Evolutionary conservation across 345 rosid genomes (phyloP).

Genomic region (Citrus australasica): DNA sequence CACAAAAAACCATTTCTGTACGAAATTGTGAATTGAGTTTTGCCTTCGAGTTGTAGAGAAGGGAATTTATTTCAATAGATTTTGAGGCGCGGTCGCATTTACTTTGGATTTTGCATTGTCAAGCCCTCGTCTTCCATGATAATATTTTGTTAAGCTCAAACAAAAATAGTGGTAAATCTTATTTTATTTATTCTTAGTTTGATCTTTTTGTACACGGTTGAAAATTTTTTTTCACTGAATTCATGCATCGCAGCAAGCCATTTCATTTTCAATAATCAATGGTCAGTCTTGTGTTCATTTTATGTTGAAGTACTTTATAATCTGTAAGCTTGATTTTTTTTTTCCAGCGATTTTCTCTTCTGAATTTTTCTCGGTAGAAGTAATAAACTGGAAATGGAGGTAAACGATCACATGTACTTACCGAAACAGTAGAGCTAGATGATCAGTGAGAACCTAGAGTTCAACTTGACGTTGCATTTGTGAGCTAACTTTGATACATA

Average conservation of each 20-base stretch:
- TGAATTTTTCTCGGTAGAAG: background rate
- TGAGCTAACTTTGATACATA: too few species aligned
- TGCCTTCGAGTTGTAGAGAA: slow-evolving; percentile 24
- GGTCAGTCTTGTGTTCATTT: background rate
- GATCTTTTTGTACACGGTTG: background rate
- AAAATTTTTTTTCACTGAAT: background rate
- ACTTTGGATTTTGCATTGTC: background rate
- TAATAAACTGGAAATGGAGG: background rate
- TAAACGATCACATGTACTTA: background rate
- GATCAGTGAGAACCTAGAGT: too few species aligned
- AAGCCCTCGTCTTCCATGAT: background rate
- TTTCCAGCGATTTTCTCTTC: background rate
- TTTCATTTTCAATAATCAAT: background rate
- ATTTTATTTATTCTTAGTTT: background rate
- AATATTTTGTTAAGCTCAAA: background rate
- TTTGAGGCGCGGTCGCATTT: background rate
- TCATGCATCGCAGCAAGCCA: background rate
- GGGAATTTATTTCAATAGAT: slow-evolving; percentile 12
- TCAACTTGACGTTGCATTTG: too few species aligned
- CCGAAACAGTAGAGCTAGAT: background rate
- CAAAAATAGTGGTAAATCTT: background rate
- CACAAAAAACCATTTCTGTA: slow-evolving; percentile 24
- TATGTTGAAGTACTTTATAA: background rate
- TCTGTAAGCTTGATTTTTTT: background rate
- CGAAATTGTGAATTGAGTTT: slow-evolving; percentile 40